Percentiles rank a stretch among this genome's conserved stretches.
These are phyloP conservation scores for Tolypocladium cylindrosporum DNA, from an alignment of 2,329 filamentous ascomycete genomes.

Conservation along the genomic window DNA sequence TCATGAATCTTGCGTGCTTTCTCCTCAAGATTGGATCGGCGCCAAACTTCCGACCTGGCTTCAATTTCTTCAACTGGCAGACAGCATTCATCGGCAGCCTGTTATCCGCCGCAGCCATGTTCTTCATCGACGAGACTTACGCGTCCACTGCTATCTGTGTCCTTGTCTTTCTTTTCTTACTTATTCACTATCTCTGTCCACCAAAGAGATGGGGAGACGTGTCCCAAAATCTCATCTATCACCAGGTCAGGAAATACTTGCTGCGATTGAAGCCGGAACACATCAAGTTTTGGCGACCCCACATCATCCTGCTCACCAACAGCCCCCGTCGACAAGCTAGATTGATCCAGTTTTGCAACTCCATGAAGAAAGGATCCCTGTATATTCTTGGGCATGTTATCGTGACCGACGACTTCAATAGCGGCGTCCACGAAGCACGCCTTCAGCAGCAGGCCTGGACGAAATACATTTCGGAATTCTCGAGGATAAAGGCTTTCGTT, in stretches of 20 bases:
- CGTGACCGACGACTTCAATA: conserved; percentile 71
- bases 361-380: conserved; percentile 75
- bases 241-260: conserved; percentile 79
- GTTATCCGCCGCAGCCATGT: conserved; percentile 74
- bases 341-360: conserved; percentile 85
- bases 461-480: conserved; percentile 73
- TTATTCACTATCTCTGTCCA: conserved; percentile 78
- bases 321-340: conserved; percentile 73
- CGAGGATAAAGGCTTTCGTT: conserved; percentile 80
- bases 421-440: conserved; percentile 70
- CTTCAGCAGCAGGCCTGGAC: conserved; percentile 75
- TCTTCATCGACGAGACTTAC: conserved; percentile 78
- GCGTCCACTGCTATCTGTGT: conserved; percentile 66
- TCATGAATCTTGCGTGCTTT: conserved; percentile 82
- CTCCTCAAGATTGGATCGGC: conserved; percentile 78
- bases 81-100: conserved; percentile 67
- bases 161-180: conserved; percentile 65
- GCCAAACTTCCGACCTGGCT: conserved; percentile 80
- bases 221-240: conserved; percentile 77
- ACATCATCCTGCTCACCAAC: conserved; percentile 77
- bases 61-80: conserved; percentile 83
- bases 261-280: conserved; percentile 77
- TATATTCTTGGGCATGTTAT: conserved; percentile 86
- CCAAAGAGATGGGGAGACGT: conserved; percentile 89
- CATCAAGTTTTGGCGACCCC: conserved; percentile 88